Evolutionary conservation across 257 asterid genomes (phyloP).

Genomic region (Penstemon newberryi): DNA sequence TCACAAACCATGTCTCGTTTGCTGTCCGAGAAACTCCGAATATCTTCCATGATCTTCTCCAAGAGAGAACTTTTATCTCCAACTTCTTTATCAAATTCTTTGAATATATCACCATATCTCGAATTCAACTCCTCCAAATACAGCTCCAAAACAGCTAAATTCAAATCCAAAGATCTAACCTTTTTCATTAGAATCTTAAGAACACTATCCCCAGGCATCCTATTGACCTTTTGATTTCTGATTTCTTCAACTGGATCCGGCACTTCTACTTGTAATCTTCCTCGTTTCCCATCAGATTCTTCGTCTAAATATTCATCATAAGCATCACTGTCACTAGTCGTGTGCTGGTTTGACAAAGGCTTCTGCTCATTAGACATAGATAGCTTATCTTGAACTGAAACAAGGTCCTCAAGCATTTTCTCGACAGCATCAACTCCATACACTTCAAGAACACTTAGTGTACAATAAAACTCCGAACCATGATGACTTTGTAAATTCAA

Average conservation of each 20-base stretch:
- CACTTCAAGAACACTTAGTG: slow-evolving; percentile 78
- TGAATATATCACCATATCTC: slow-evolving; percentile 65
- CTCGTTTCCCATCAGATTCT: slow-evolving; percentile 51
- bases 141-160: slow-evolving; percentile 74
- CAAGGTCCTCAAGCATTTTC: slow-evolving; percentile 93
- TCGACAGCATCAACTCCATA: slow-evolving; percentile 97
- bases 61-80: slow-evolving; percentile 53
- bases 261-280: slow-evolving; percentile 39
- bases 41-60: slow-evolving; percentile 61
- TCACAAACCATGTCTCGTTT: slow-evolving; percentile 63
- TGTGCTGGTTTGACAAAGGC: slow-evolving; percentile 38
- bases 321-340: slow-evolving; percentile 37
- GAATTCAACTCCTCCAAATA: slow-evolving; percentile 79
- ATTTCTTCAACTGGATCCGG: slow-evolving; percentile 82
- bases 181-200: slow-evolving; percentile 88
- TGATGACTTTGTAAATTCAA: slow-evolving; percentile 70
- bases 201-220: slow-evolving; percentile 98
- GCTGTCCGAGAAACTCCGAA: slow-evolving; percentile 65
- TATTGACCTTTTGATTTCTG: slow-evolving; percentile 67
- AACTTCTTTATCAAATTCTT: slow-evolving; percentile 61
- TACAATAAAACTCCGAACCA: slow-evolving; percentile 93
- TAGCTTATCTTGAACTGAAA: slow-evolving; percentile 61
- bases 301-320: slow-evolving; percentile 40
- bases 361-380: slow-evolving; percentile 41
- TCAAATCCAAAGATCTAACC: slow-evolving; percentile 81